Evolutionary conservation across 1,284 basidiomycete genomes (phyloP), one percentile per base, ranked within the genome.

Genomic region (Malassezia globosa): DNA sequence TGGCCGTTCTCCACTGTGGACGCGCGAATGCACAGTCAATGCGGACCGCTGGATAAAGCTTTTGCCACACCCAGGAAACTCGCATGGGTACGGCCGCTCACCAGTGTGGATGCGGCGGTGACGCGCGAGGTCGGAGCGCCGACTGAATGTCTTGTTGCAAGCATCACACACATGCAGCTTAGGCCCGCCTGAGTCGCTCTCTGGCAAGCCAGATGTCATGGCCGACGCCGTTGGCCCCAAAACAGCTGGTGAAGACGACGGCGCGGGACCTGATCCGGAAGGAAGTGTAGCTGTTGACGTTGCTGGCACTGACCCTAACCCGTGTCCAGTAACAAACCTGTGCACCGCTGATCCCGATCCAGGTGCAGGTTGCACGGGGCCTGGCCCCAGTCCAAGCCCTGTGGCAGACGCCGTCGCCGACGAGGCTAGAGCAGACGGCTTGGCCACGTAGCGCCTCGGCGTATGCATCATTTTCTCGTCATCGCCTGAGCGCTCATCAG

Each of bases 71-170:
- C 63, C 81, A 16, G 74, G 72, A 60, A 84, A 78, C 26, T 66
- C 60, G 58, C 72, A 74, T 6, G 67, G 69, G 46, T 84, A 88
- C 2, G 86, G 86, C 41, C 85, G 79, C 71, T 89, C 86, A 24
- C 86, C 87, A 0, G 86, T 87, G 66, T 89, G 86, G 73, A 87
- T 87, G 43, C 85, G 80, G 76, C 81, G 82, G 68, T 89, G 85
- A 16, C 66, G 56, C 13, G 65, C 65, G 27, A 69, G 47, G 39
- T 69, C 67, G 11, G 67, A 69, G 24, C 67, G 52, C 26, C 67
- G 58, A 46, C 64, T 66, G 46, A 69, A 69, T 14, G 65, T 63
- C 56, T 69, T 69, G 39, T 52, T 58, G 46, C 67, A 69, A 11
- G 59, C 56, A 43, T 66, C 67, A 51, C 65, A 69, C 25, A 60